Evolutionary conservation across 75 land plant genomes (phyloP).

Genomic region (Azolla pinnata): DNA sequence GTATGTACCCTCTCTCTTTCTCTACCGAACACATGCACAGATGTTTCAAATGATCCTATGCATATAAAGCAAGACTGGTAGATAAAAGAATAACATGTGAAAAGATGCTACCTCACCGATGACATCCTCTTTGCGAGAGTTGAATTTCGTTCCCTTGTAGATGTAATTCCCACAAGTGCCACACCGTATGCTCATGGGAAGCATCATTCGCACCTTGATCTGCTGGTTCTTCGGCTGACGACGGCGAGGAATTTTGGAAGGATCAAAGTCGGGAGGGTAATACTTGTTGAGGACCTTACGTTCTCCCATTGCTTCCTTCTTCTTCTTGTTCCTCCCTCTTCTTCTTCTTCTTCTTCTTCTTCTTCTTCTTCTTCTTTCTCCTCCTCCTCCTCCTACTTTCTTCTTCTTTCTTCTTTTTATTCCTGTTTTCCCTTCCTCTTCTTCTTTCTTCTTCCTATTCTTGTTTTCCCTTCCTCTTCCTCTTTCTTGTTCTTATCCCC

Average conservation of each 20-base stretch:
- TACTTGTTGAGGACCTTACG: constrained; percentile 87
- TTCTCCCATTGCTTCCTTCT: constrained; percentile 64
- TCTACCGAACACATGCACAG: too few species aligned
- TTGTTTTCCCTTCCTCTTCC: background rate
- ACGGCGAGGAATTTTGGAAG: constrained; percentile 60
- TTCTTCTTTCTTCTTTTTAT: too few species aligned
- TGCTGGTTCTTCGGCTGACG: constrained; percentile 68
- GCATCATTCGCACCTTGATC: constrained; percentile 88
- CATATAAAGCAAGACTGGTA: too few species aligned
- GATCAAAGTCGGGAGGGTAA: constrained; percentile 92
- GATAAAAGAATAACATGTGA: background rate
- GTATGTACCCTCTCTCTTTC: too few species aligned
- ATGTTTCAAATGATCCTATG: too few species aligned
- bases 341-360: background rate
- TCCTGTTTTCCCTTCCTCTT: too few species aligned
- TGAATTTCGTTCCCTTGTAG: constrained; percentile 89
- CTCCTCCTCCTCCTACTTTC: background rate
- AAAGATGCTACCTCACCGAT: constrained; percentile 42
- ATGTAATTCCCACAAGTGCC: constrained; percentile 80
- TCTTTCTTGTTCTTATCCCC: background rate
- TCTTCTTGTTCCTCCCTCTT: background rate
- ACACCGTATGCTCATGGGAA: constrained; percentile 88
- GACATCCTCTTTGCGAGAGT: constrained; percentile 80
- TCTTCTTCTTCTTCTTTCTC: background rate
- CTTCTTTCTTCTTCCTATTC: too few species aligned